phyloP scores from a whole-genome alignment of 257 asterid species.

The Solanum ahanhuiri region DNA sequence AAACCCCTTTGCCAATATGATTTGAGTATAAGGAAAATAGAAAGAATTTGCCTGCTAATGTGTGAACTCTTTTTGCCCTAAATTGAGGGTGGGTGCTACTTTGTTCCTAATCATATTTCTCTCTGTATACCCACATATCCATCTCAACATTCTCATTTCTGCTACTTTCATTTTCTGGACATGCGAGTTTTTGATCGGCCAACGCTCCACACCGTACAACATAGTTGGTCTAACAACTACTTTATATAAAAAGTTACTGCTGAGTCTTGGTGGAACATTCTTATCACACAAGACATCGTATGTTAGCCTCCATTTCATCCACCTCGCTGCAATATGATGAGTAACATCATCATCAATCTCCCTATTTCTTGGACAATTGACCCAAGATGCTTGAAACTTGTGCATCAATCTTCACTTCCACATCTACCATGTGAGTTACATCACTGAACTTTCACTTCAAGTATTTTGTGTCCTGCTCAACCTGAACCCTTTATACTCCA shows the following conservation, averaged over 20 bases:
- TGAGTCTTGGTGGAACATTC: neutral
- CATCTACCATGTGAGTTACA: neutral
- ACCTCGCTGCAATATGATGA: neutral
- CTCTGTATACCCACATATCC: neutral
- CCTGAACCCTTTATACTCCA: neutral
- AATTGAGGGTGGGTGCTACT: neutral
- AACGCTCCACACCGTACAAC: neutral
- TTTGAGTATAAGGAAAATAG: neutral
- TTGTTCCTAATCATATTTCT: neutral
- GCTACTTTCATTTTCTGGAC: neutral
- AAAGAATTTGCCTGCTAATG: neutral
- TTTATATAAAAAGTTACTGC: neutral
- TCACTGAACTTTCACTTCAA: neutral
- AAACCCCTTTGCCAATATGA: neutral
- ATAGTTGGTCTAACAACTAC: neutral
- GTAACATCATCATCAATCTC: neutral
- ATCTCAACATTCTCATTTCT: neutral
- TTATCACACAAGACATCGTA: neutral
- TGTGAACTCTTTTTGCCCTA: neutral
- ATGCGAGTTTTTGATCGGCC: neutral
- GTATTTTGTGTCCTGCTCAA: neutral
- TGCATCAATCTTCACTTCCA: neutral
- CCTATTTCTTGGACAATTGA: neutral
- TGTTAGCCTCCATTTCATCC: neutral
- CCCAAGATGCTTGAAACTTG: neutral